Evolutionary conservation across 2,329 filamentous ascomycete species (phyloP).

Genomic region (Bipolaris cookei): DNA sequence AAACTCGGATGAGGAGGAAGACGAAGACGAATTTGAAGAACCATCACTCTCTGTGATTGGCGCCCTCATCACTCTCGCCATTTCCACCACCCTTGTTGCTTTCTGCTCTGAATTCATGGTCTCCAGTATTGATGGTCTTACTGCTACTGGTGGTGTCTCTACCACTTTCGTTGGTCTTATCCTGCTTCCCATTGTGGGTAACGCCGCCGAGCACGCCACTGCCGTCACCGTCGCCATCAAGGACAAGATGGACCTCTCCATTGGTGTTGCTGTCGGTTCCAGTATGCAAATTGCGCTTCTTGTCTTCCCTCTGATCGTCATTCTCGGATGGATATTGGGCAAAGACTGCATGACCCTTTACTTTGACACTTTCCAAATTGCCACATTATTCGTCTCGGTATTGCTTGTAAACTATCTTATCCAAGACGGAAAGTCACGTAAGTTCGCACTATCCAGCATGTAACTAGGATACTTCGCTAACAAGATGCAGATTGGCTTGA

Average conservation of each 20-base stretch:
- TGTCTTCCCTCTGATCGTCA: conserved; percentile 65
- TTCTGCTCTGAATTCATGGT: conserved; percentile 75
- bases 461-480: conserved; percentile 22
- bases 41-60: conserved; percentile 76
- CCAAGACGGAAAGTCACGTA: conserved; percentile 62
- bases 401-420: conserved; percentile 68
- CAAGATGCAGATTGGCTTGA: conserved; percentile 61
- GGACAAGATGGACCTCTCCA: conserved; percentile 72
- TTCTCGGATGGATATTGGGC: conserved; percentile 67
- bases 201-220: conserved; percentile 70
- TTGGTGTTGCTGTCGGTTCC: conserved; percentile 69
- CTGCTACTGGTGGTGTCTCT: conserved; percentile 56
- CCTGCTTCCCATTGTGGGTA: conserved; percentile 69
- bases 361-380: conserved; percentile 89
- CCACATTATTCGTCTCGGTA: conserved; percentile 63
- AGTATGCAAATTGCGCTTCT: conserved; percentile 70
- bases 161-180: conserved; percentile 69
- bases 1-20: conserved; percentile 54
- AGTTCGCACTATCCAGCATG: conserved; percentile 15
- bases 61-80: conserved; percentile 72
- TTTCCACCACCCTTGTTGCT: conserved; percentile 80
- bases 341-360: conserved; percentile 73
- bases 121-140: conserved; percentile 63
- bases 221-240: conserved; percentile 67
- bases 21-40: conserved; percentile 74